These are phyloP conservation scores for Oryza brachyantha DNA, from an alignment of 176 grass and related monocot species.

Conservation along the genomic window DNA sequence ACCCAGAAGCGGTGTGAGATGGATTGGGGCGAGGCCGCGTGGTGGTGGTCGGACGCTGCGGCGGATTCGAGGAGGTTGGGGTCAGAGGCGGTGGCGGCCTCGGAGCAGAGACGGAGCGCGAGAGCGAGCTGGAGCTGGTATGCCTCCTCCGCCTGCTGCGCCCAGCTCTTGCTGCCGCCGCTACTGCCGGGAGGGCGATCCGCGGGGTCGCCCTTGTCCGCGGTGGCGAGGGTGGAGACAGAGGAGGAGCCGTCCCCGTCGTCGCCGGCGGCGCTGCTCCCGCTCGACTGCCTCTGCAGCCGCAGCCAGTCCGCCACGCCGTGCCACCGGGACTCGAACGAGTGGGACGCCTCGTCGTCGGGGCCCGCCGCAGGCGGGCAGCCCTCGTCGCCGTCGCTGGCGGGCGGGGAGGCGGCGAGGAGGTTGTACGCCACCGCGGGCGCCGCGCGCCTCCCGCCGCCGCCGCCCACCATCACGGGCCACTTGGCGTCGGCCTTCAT, in stretches of 20 bases:
- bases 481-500: constrained; percentile 18
- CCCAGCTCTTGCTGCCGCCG: constrained; percentile 73
- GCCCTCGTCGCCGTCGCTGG: constrained; percentile 33
- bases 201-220: constrained; percentile 18
- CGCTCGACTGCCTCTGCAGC: constrained; percentile 61
- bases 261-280: constrained; percentile 59
- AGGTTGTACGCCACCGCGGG: constrained; percentile 13
- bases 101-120: constrained; percentile 88
- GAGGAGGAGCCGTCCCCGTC: constrained; percentile 31
- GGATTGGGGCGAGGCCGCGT: constrained; percentile 36
- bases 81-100: constrained; percentile 54
- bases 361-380: constrained; percentile 13
- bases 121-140: constrained; percentile 86
- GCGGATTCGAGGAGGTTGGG: constrained; percentile 65
- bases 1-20: constrained; percentile 85
- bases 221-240: constrained; percentile 34
- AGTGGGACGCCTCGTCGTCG: constrained; percentile 5
- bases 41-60: constrained; percentile 15
- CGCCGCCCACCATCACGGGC: background rate
- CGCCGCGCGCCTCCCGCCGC: background rate
- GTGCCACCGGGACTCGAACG: constrained; percentile 24
- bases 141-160: constrained; percentile 90
- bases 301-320: constrained; percentile 35
- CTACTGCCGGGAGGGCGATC: constrained; percentile 21
- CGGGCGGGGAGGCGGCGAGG: constrained; percentile 37